phyloP scores from a whole-genome alignment of 192 early-diverging fungal species.

The Chytriomyces sp. region DNA sequence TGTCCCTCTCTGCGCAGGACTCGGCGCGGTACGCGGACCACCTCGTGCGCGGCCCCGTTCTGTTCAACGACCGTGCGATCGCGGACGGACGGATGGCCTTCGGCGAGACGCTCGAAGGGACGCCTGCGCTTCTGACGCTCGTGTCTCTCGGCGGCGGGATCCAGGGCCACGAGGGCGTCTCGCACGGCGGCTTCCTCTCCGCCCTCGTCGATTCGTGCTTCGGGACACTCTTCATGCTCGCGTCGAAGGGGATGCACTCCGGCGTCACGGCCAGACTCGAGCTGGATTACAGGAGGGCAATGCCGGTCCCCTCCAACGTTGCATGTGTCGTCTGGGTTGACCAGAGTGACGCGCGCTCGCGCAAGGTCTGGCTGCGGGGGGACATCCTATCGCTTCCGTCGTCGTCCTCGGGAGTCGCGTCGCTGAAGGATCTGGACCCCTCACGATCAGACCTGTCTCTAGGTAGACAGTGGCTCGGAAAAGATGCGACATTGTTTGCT shows the following conservation, averaged over 20 bases:
- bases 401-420: neutral
- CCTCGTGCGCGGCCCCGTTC: too few relatives aligned
- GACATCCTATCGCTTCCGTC: too few relatives aligned
- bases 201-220: constrained; percentile 31
- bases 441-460: neutral
- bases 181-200: constrained; percentile 24
- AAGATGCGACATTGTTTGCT: neutral
- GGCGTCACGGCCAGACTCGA: constrained; percentile 32
- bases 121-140: too few relatives aligned
- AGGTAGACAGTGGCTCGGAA: neutral
- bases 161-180: constrained; percentile 24
- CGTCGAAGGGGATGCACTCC: neutral
- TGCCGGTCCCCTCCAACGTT: constrained; percentile 15
- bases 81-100: too few relatives aligned
- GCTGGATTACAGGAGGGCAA: constrained; percentile 25
- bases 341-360: constrained; percentile 10
- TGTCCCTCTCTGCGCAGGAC: too few relatives aligned
- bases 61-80: too few relatives aligned
- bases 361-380: constrained; percentile 20
- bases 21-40: too few relatives aligned
- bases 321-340: constrained; percentile 18
- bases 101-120: too few relatives aligned
- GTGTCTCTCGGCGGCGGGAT: constrained; percentile 5
- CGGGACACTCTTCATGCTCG: constrained; percentile 16
- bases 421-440: too few relatives aligned